Evolutionary conservation across 306 rosid genomes (phyloP), one percentile per base, ranked within the genome.

Genomic region (Prunus padus): DNA sequence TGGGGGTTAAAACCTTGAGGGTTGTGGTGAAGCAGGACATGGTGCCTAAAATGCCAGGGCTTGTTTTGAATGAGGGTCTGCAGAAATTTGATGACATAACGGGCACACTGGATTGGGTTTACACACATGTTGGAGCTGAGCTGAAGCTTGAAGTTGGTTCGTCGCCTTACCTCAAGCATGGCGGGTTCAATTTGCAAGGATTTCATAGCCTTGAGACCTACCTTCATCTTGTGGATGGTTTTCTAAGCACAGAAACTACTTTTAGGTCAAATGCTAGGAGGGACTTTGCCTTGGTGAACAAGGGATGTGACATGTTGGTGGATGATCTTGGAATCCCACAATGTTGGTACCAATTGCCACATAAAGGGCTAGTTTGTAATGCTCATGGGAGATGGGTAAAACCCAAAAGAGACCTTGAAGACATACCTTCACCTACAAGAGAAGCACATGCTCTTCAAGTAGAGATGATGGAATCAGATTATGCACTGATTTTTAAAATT

Each of bases 321-420:
- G 89, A 84, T 63, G 90, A 87, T 73, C 84, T 91, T 2, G 80
- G 81, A 50, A 84, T 91, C 11, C 92, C 97, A 15, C 85, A 72
- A 12, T 87, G 77, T 72, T 91, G 97, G 97, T 87, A 83, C 80
- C 92, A 87, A 51, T 67, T 84, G 74, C 86, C 87, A 12, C 83
- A 91, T 63, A 89, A 87, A 56, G 97, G 94, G 8, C 71, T 89
- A 76, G 89, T 91, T 11, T 62, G 87, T 50, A 89, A 89, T 56
- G 80, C 30, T 68, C 77, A 86, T 54, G 97, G 97, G 23, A 82
- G 93, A 86, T 91, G 97, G 97, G 97, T 91, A 26, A 91, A 82
- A 63, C 90, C 92, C 42, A 85, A 57, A 52, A 84, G 92, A 85
- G 88, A 86, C 52, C 76, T 76, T 0, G 93, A 91, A 47, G 93